Conservation (phyloP, 257 asterid genomes). For the Hygrophila difformis region DNA sequence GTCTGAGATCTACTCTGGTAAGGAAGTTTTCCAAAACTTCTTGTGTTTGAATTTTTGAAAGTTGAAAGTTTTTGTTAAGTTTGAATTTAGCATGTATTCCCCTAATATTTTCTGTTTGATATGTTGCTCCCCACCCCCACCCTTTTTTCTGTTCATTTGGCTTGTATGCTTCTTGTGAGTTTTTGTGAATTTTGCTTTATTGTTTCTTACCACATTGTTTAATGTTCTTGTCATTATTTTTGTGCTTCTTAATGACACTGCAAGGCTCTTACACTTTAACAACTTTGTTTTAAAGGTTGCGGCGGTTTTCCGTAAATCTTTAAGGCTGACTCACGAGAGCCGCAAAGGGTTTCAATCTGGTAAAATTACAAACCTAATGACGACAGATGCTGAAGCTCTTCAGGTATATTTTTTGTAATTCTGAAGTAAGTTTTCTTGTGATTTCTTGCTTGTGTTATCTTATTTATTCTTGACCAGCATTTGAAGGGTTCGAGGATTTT, state of each 20-base stretch:
- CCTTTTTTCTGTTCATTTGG: too few relatives aligned
- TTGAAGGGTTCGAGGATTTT: too few relatives aligned
- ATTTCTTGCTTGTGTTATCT: neutral
- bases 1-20: constrained; percentile 88
- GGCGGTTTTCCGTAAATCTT: constrained; percentile 83
- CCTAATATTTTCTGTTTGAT: too few relatives aligned
- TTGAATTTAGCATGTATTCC: too few relatives aligned
- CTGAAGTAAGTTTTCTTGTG: constrained; percentile 2
- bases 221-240: too few relatives aligned
- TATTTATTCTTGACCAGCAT: too few relatives aligned
- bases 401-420: constrained; percentile 40
- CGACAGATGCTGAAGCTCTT: constrained; percentile 93
- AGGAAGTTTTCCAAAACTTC: constrained; percentile 22
- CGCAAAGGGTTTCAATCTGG: constrained; percentile 85
- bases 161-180: too few relatives aligned
- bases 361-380: constrained; percentile 84
- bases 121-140: too few relatives aligned
- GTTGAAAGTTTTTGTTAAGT: too few relatives aligned
- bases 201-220: too few relatives aligned
- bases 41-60: constrained; percentile 10
- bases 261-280: constrained; percentile 10
- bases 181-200: too few relatives aligned
- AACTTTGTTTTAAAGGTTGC: constrained; percentile 53
- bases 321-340: constrained; percentile 88
- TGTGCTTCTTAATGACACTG: neutral